These are phyloP conservation scores for Neostapfia colusana DNA, from an alignment of 176 grass and related monocot genomes.

Conservation along the genomic window DNA sequence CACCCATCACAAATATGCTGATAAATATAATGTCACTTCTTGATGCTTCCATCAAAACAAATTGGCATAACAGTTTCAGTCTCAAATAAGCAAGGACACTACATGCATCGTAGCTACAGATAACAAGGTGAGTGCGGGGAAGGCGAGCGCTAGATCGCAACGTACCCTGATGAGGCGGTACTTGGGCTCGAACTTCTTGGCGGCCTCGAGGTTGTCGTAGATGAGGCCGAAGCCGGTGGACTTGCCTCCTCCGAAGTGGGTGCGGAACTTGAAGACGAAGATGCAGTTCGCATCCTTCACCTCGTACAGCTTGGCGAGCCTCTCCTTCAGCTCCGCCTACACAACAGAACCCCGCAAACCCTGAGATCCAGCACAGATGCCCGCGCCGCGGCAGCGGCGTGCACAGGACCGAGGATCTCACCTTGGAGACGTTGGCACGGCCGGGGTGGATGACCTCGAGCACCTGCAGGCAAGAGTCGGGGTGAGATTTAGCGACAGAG, in stretches of 20 bases:
- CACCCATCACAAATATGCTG: not conserved
- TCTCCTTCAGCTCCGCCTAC: constrained; percentile 87
- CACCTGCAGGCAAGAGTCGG: constrained; percentile 50
- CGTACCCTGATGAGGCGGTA: constrained; percentile 96
- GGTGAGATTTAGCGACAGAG: not conserved
- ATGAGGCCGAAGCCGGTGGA: constrained; percentile 91
- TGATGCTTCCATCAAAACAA: not conserved
- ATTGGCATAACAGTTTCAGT: not conserved
- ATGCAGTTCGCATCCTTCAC: constrained; percentile 88
- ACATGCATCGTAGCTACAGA: not conserved
- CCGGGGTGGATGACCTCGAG: constrained; percentile 95
- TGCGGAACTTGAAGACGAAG: constrained; percentile 96
- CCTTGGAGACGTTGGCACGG: constrained; percentile 87
- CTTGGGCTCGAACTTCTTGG: constrained; percentile 93
- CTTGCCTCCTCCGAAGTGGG: constrained; percentile 95
- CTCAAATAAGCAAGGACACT: not conserved
- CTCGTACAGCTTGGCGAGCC: constrained; percentile 67
- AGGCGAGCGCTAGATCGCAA: not conserved
- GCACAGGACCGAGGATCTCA: constrained; percentile 1
- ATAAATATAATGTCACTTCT: not conserved
- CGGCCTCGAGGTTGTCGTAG: constrained; percentile 74
- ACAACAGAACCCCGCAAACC: not conserved
- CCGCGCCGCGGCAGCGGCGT: not conserved
- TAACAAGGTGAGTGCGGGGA: not conserved
- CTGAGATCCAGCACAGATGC: constrained; percentile 6